Percentiles rank a stretch among this genome's conserved stretches.
phyloP scores from a whole-genome alignment of 2,329 filamentous ascomycete species.

The Gaeumannomyces tritici region DNA sequence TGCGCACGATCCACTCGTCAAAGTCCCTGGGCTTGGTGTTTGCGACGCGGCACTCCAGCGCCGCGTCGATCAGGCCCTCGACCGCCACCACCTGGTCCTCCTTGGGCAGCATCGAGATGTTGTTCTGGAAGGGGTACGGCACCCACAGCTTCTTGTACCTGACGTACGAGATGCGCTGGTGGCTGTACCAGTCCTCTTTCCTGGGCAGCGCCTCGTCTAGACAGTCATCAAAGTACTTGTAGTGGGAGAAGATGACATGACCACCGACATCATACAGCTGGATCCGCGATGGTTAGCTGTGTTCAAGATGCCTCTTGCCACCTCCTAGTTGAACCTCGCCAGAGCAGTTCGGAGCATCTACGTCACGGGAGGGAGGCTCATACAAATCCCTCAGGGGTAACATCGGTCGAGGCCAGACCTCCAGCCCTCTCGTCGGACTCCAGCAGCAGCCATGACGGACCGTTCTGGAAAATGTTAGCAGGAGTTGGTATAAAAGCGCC shows the following conservation, averaged over 20 bases:
- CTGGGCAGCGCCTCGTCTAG: slow-evolving; percentile 93
- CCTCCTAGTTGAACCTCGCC: background rate
- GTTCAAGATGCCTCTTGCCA: background rate
- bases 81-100: slow-evolving; percentile 93
- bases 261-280: slow-evolving; percentile 97
- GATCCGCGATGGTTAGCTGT: background rate
- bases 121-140: slow-evolving; percentile 99
- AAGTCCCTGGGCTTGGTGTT: slow-evolving; percentile 93
- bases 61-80: slow-evolving; percentile 91
- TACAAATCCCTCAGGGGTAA: slow-evolving; percentile 94
- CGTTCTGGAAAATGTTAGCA: slow-evolving; percentile 47
- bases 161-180: slow-evolving; percentile 98
- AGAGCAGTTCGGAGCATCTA: background rate
- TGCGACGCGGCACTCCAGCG: slow-evolving; percentile 74
- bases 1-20: slow-evolving; percentile 95
- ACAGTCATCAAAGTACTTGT: slow-evolving; percentile 99
- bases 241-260: slow-evolving; percentile 98
- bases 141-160: slow-evolving; percentile 96
- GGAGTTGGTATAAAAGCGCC: slow-evolving; percentile 12
- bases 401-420: slow-evolving; percentile 90
- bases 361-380: slow-evolving; percentile 32
- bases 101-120: slow-evolving; percentile 96
- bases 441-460: slow-evolving; percentile 91
- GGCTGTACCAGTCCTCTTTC: slow-evolving; percentile 90
- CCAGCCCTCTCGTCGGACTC: slow-evolving; percentile 88